Conservation (phyloP, 1,139 yeast species). For the Sugiyamaella pinicola region DNA sequence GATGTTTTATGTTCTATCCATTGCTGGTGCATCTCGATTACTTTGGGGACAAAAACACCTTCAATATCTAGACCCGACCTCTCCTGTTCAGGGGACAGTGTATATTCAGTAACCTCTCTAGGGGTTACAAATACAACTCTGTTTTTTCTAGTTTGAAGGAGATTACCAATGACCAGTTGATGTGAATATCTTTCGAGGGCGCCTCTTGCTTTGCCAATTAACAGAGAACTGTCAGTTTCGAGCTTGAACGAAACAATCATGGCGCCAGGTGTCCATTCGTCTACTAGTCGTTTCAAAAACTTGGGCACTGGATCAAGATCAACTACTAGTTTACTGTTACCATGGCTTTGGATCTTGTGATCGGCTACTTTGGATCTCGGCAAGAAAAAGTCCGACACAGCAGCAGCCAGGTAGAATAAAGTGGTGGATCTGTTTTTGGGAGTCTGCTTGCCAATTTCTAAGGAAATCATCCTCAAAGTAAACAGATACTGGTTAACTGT, state of each 20-base stretch:
- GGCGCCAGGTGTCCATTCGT: conserved; percentile 92
- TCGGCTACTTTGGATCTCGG: conserved; percentile 85
- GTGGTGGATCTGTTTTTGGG: conserved; percentile 37
- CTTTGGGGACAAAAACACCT: conserved; percentile 73
- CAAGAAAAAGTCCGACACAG: conserved; percentile 92
- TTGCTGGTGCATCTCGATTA: conserved; percentile 58
- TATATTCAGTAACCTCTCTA: conserved; percentile 53
- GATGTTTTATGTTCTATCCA: conserved; percentile 52
- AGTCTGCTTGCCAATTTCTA: conserved; percentile 48
- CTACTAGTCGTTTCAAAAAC: conserved; percentile 82
- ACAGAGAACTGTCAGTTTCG: conserved; percentile 77
- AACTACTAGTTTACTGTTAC: conserved; percentile 62
- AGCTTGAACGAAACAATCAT: conserved; percentile 94
- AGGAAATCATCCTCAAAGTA: conserved; percentile 72
- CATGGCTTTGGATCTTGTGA: conserved; percentile 88
- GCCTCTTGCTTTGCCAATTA: conserved; percentile 71
- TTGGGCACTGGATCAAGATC: conserved; percentile 96
- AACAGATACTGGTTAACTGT: conserved; percentile 93
- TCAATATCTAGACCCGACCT: conserved; percentile 62
- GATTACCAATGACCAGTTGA: conserved; percentile 91
- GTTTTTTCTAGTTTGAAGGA: conserved; percentile 82
- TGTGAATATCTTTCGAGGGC: conserved; percentile 87
- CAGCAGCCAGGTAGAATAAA: conserved; percentile 90
- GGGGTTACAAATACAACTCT: conserved; percentile 86
- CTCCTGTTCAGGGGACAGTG: conserved; percentile 49